Percentiles rank a stretch among this genome's conserved stretches.
Evolutionary conservation across 2,329 filamentous ascomycete species (phyloP).

Genomic region (Plectosphaerella sp.): DNA sequence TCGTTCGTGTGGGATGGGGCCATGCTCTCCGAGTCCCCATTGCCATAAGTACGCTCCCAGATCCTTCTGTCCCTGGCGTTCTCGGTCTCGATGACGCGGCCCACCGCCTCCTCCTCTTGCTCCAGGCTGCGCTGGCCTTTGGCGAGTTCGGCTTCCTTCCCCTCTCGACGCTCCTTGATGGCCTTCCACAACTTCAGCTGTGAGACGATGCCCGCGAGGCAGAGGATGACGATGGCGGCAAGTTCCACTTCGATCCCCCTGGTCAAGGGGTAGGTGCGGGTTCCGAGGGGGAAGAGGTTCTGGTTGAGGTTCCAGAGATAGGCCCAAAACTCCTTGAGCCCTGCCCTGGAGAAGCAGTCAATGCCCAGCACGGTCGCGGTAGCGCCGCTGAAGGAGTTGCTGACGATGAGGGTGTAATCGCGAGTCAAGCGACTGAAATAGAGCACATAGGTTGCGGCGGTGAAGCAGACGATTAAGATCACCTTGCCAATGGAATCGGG

Average conservation of each 20-base stretch:
- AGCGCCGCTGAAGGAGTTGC: conserved; percentile 76
- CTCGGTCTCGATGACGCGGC: conserved; percentile 59
- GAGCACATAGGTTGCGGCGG: conserved; percentile 62
- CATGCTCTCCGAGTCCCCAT: conserved; percentile 38
- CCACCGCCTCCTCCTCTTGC: conserved; percentile 65
- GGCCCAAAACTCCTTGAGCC: conserved; percentile 92
- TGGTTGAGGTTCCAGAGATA: conserved; percentile 85
- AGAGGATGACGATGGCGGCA: conserved; percentile 71
- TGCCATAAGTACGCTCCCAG: conserved; percentile 78
- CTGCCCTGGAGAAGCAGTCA: conserved; percentile 86
- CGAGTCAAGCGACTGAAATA: conserved; percentile 78
- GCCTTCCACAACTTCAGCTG: conserved; percentile 85
- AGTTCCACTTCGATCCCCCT: conserved; percentile 83
- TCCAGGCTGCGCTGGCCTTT: conserved; percentile 51
- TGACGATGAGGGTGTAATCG: conserved; percentile 70
- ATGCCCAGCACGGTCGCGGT: conserved; percentile 78
- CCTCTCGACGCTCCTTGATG: conserved; percentile 58
- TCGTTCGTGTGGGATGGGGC: conserved; percentile 31
- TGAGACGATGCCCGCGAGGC: conserved; percentile 71
- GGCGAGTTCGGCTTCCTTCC: conserved; percentile 44
- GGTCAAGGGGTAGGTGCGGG: conserved; percentile 78
- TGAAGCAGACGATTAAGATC: conserved; percentile 73
- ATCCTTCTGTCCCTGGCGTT: conserved; percentile 56
- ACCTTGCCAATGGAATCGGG: conserved; percentile 54
- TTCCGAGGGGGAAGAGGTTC: conserved; percentile 72